Evolutionary conservation across 305 asterid species (phyloP), one percentile per base, ranked within the genome.

Genomic region (Solanum hybrid): DNA sequence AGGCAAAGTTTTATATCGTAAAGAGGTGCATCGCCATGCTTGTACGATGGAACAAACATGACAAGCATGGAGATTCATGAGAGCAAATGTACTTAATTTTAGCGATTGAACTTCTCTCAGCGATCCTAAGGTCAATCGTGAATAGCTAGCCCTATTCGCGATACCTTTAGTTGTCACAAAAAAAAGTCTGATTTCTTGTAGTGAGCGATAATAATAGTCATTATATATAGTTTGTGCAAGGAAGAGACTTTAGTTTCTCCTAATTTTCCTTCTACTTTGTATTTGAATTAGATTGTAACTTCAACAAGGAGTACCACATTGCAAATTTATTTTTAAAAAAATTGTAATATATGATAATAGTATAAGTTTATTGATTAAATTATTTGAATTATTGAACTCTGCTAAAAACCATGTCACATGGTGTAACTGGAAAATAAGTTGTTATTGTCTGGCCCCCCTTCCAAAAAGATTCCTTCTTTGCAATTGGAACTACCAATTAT

Each of bases 1-100:
- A 93, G 77, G 97, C 99, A 38, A 97, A 95, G 89, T 94, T 97
- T 88, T 97, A 97, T 93, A 97, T 97, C 4, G 99, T 96, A 13
- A 97, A 95, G 92, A 88, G 99, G 77, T 97, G 99, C 95, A 96
- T 97, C 57, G 76, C 93, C 0, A 96, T 97, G 99, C 97, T 97
- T 32, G 98, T 96, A 80, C 91, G 94, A 93, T 94, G 99, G 99
- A 94, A 95, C 85, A 97, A 97, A 92, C 93, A 96, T 38, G 90
- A 89, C 79, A 82, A 79, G 79, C 87, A 89, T 7, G 22, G 75
- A 17, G 87, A 78, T 93, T 93, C 94, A 83, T 94, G 92, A 94
- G 72, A 91, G 77, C 75, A 90, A 90, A 3, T 78, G 83, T 78
- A 78, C 45, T 20, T 33, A 78, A 78, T 33, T 78, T 33, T 20